Evolutionary conservation across 2,329 filamentous ascomycete species (phyloP).

Genomic region (Aspergillus unguis): DNA sequence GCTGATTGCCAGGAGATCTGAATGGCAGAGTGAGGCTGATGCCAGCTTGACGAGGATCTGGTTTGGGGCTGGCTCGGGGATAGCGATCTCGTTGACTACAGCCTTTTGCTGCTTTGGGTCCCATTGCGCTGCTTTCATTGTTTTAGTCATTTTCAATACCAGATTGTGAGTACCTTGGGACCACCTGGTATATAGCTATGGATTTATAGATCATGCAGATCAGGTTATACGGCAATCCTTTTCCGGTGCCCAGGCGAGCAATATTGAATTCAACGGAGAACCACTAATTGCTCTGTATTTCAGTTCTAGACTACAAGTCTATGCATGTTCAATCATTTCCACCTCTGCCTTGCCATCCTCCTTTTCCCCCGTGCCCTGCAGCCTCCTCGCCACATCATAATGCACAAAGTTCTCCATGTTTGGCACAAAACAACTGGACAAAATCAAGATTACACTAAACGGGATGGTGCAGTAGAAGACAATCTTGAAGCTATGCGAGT

Average conservation of each 20-base stretch:
- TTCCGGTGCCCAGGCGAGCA: not conserved
- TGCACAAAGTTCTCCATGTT: not conserved
- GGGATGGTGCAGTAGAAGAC: not conserved
- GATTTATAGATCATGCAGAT: not conserved
- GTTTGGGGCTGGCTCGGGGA: slow-evolving; percentile 1
- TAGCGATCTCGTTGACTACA: slow-evolving; percentile 3
- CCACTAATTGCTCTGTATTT: too few species aligned
- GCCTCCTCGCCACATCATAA: not conserved
- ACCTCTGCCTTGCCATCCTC: not conserved
- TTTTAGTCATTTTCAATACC: not conserved
- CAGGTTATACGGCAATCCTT: not conserved
- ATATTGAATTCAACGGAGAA: too few species aligned
- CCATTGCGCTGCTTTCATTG: slow-evolving; percentile 2
- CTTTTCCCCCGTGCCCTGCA: not conserved
- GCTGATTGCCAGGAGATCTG: slow-evolving; percentile 1
- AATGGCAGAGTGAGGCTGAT: slow-evolving; percentile 8
- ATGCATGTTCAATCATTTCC: not conserved
- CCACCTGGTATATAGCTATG: too few species aligned
- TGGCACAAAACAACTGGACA: not conserved
- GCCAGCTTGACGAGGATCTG: slow-evolving; percentile 9
- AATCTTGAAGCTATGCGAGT: not conserved
- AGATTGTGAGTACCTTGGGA: not conserved
- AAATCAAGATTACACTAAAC: not conserved
- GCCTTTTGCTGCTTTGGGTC: slow-evolving; percentile 3
- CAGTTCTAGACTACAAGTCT: not conserved